Conservation (phyloP, 2,329 filamentous ascomycete species). For the Penicillium sp. region DNA sequence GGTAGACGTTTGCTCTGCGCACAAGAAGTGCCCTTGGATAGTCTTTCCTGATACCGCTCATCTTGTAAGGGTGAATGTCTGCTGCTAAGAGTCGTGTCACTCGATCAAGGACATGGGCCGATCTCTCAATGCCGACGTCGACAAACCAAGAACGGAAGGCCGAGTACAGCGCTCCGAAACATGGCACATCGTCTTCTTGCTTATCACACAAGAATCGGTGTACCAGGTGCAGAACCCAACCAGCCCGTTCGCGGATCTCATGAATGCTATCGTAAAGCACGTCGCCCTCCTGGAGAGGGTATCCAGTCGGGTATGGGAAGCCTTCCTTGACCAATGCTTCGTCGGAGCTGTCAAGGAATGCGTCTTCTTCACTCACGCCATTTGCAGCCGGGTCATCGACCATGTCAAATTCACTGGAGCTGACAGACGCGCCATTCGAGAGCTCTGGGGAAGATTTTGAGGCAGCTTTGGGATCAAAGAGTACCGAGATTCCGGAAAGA, state of each 20-base stretch:
- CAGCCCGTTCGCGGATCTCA: conserved; percentile 74
- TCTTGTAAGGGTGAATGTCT: conserved; percentile 90
- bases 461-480: conserved; percentile 80
- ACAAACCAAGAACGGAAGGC: conserved; percentile 97
- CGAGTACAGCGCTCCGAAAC: conserved; percentile 89
- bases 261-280: conserved; percentile 76
- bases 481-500: conserved; percentile 81
- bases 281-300: conserved; percentile 67
- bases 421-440: conserved; percentile 41
- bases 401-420: conserved; percentile 47
- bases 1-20: conserved; percentile 90
- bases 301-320: conserved; percentile 87
- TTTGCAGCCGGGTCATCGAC: conserved; percentile 41
- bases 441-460: conserved; percentile 51
- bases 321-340: conserved; percentile 70
- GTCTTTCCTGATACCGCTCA: conserved; percentile 85
- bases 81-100: conserved; percentile 80
- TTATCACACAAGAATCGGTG: conserved; percentile 80
- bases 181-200: conserved; percentile 93
- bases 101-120: conserved; percentile 87
- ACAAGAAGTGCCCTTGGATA: conserved; percentile 93
- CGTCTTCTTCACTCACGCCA: conserved; percentile 42
- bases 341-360: conserved; percentile 58
- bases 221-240: conserved; percentile 76
- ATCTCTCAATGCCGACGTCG: conserved; percentile 93